Conservation (phyloP, 73 alveolate species). For the Diophrys appendiculata region DNA sequence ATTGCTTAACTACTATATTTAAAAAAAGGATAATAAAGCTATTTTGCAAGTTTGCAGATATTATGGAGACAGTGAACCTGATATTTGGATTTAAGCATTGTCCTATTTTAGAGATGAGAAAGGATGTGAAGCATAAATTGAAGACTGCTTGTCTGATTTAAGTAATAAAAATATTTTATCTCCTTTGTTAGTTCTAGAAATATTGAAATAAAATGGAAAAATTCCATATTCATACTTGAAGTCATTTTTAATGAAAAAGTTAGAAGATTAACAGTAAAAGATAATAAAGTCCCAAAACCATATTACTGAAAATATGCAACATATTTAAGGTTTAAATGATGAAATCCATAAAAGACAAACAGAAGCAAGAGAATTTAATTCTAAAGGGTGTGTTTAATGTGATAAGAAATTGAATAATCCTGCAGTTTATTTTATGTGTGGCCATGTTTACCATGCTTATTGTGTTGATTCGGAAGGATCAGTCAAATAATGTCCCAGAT, state of each 20-base stretch:
- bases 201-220: no score
- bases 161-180: slow-evolving; percentile 29
- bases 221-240: no score
- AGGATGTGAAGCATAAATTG: slow-evolving; percentile 29
- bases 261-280: no score
- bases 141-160: slow-evolving; percentile 33
- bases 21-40: slow-evolving; percentile 59
- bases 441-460: slow-evolving; percentile 76
- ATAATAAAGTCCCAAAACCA: no score
- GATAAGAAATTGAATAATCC: slow-evolving; percentile 66
- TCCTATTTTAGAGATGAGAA: slow-evolving; percentile 59
- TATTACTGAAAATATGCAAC: no score
- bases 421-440: slow-evolving; percentile 83
- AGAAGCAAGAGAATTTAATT: slow-evolving; percentile 53
- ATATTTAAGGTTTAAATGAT: no score
- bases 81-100: slow-evolving; percentile 79
- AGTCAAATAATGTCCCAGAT: slow-evolving; percentile 29
- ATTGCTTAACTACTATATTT: slow-evolving; percentile 71
- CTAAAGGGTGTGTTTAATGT: slow-evolving; percentile 70
- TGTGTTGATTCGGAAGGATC: slow-evolving; percentile 62
- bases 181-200: slow-evolving; percentile 57
- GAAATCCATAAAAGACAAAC: slow-evolving; percentile 31
- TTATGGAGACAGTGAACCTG: slow-evolving; percentile 69
- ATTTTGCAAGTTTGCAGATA: slow-evolving; percentile 70
- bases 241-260: no score